A percentile compares a stretch with the other conserved stretches of the same genome.
Evolutionary conservation across 345 rosid genomes (phyloP).

Genomic region (Acer saccharum): DNA sequence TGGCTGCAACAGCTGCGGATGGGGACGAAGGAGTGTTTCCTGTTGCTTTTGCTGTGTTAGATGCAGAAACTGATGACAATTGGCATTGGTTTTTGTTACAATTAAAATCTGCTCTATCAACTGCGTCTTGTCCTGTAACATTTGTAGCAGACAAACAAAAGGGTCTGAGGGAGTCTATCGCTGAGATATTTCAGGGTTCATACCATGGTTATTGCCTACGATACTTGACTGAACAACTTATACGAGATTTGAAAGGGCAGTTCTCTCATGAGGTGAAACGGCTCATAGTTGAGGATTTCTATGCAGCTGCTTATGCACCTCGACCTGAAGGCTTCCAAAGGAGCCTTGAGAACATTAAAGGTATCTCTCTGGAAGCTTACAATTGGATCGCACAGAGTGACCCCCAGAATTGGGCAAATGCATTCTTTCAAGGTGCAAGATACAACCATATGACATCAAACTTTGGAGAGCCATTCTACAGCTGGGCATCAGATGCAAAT

Average conservation of each 20-base stretch:
- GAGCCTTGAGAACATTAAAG: conserved; percentile 67
- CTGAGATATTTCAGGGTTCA: conserved; percentile 61
- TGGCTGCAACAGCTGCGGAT: conserved; percentile 89
- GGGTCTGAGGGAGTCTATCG: conserved; percentile 69
- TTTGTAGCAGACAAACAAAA: conserved; percentile 85
- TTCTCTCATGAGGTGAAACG: conserved; percentile 90
- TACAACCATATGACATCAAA: conserved; percentile 84
- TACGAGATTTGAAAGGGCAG: conserved; percentile 79
- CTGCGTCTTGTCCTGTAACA: conserved; percentile 60
- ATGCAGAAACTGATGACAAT: conserved; percentile 72
- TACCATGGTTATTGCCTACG: conserved; percentile 77
- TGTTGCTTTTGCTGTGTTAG: conserved; percentile 83
- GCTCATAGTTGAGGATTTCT: conserved; percentile 74
- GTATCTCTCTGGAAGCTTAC: conserved; percentile 78
- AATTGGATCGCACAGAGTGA: conserved; percentile 83
- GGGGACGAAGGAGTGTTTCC: conserved; percentile 84
- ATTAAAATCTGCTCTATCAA: conserved; percentile 62
- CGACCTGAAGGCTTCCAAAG: conserved; percentile 65
- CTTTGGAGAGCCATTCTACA: conserved; percentile 78
- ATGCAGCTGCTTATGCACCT: conserved; percentile 70
- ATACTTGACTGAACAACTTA: conserved; percentile 70
- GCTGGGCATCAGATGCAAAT: conserved; percentile 80
- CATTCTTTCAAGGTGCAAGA: conserved; percentile 80
- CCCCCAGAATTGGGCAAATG: conserved; percentile 89
- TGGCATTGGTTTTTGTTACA: conserved; percentile 96